Conservation (phyloP, 257 asterid genomes). For the Schizonepeta tenuifolia region DNA sequence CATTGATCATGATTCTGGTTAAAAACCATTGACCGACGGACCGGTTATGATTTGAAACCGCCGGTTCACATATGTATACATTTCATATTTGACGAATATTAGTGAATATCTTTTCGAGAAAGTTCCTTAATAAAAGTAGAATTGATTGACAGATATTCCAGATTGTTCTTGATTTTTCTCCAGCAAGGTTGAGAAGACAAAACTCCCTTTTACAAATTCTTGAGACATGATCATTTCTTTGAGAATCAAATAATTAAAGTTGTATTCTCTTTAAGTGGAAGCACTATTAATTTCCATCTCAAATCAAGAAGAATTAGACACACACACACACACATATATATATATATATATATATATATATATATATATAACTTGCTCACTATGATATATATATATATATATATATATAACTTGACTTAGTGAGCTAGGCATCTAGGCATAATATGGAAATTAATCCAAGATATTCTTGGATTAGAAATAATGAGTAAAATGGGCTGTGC, state of each 20-base stretch:
- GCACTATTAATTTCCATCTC: background rate
- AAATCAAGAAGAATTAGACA: conserved; percentile 9
- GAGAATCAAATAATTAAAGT: conserved; percentile 25
- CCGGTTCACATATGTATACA: no score
- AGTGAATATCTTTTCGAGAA: background rate
- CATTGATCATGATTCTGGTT: no score
- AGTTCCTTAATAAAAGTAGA: background rate
- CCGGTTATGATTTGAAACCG: no score
- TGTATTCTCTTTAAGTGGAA: conserved; percentile 25
- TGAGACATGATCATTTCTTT: conserved; percentile 7
- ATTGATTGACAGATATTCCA: background rate
- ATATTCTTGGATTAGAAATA: conserved; percentile 20
- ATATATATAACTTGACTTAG: background rate
- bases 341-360: no score
- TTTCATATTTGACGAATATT: background rate
- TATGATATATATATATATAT: no score
- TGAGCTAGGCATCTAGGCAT: conserved; percentile 10
- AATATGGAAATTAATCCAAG: background rate
- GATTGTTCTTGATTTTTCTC: conserved; percentile 2
- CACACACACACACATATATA: no score
- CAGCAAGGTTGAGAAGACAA: background rate
- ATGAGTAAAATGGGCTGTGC: conserved; percentile 3
- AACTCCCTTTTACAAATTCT: conserved; percentile 17
- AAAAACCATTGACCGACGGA: no score
- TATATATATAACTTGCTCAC: no score